phyloP scores from a whole-genome alignment of 2,329 filamentous ascomycete genomes.

The Fusarium bactridioides region DNA sequence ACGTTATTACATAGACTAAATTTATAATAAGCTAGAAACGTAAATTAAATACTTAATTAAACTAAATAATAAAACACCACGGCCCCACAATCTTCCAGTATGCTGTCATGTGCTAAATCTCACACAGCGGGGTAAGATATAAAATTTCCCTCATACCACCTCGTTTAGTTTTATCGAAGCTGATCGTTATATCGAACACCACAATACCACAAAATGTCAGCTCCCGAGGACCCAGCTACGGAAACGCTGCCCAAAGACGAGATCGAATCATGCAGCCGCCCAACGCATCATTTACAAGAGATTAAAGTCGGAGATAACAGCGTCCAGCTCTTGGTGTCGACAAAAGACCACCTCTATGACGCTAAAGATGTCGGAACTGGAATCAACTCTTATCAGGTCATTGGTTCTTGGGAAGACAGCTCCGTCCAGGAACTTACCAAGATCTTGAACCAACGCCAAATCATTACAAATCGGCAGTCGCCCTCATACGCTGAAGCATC shows the following conservation, averaged over 20 bases:
- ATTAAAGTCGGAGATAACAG: slow-evolving; percentile 25
- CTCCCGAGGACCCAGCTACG: not conserved
- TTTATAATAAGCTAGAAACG: too few relatives aligned
- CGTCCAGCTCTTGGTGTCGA: slow-evolving; percentile 33
- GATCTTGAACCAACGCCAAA: slow-evolving; percentile 2
- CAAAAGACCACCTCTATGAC: slow-evolving; percentile 33
- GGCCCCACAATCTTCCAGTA: not conserved
- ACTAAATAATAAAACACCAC: too few relatives aligned
- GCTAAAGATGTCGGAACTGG: slow-evolving; percentile 19
- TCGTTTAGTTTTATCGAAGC: not conserved
- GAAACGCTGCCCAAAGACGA: not conserved
- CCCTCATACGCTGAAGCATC: not conserved
- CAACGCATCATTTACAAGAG: not conserved
- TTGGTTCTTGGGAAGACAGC: slow-evolving; percentile 23
- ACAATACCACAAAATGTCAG: not conserved
- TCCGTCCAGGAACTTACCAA: slow-evolving; percentile 9
- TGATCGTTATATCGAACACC: not conserved
- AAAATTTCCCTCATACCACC: not conserved
- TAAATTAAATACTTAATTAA: too few relatives aligned
- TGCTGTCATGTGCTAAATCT: not conserved
- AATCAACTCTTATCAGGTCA: slow-evolving; percentile 24
- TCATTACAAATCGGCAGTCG: not conserved
- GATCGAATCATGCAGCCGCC: not conserved
- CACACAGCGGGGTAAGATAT: not conserved
- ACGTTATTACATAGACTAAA: too few relatives aligned